phyloP scores from a whole-genome alignment of 2,329 filamentous ascomycete genomes.

The Corynespora cassiicola region DNA sequence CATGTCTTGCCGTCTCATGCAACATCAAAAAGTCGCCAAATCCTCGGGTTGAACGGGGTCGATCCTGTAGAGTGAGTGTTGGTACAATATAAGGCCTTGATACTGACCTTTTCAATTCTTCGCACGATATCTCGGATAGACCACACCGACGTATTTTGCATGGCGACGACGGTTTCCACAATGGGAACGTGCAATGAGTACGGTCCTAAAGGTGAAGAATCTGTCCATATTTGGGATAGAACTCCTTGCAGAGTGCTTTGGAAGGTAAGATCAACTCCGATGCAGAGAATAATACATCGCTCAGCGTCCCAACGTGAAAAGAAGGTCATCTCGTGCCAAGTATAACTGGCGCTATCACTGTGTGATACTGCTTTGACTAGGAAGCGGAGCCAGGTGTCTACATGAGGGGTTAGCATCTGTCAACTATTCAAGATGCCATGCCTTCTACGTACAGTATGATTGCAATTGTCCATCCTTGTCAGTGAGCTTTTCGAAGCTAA shows the following conservation, averaged over 20 bases:
- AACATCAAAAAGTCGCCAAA: conserved; percentile 12
- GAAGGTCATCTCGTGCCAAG: conserved; percentile 16
- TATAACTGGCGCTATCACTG: conserved; percentile 2
- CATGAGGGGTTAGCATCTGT: background rate
- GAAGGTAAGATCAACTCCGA: conserved; percentile 11
- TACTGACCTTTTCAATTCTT: conserved; percentile 17
- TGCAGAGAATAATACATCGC: conserved; percentile 9
- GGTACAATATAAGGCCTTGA: background rate
- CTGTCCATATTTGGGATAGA: conserved; percentile 7
- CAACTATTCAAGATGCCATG: background rate
- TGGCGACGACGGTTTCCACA: conserved; percentile 15
- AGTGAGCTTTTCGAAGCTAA: conserved; percentile 8
- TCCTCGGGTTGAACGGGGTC: conserved; percentile 1
- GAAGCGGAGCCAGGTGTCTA: conserved; percentile 18
- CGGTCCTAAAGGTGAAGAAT: conserved; percentile 7
- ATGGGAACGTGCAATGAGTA: conserved; percentile 18
- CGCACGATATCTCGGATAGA: conserved; percentile 20
- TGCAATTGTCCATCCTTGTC: conserved; percentile 8
- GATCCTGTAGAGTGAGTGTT: background rate
- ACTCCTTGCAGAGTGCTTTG: conserved; percentile 5
- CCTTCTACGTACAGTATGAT: conserved; percentile 5
- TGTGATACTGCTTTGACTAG: conserved; percentile 5
- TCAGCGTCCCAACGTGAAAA: conserved; percentile 10
- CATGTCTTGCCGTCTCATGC: conserved; percentile 21
- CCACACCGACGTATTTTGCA: conserved; percentile 22